phyloP scores from a whole-genome alignment of 495 filamentous ascomycete species.

The Penicillium atrosanguineum region DNA sequence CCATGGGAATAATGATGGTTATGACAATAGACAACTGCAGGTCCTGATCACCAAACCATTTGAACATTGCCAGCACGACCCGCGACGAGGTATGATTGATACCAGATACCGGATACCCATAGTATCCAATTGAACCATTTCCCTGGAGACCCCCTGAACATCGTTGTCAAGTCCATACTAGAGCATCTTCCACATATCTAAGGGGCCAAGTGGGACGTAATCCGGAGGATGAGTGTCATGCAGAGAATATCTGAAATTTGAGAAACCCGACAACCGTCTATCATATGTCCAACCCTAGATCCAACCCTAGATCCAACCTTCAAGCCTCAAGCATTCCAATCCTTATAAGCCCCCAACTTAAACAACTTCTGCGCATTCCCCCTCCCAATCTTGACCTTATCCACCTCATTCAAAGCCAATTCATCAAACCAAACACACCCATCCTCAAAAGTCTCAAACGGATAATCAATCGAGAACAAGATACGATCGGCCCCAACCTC shows the following conservation, averaged over 20 bases:
- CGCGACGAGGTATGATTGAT: too few species aligned
- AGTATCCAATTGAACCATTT: too few species aligned
- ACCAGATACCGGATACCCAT: too few species aligned
- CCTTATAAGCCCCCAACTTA: constrained; percentile 42
- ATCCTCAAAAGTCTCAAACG: constrained; percentile 52
- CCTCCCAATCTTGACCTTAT: constrained; percentile 50
- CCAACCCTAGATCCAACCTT: neutral
- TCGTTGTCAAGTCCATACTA: too few species aligned
- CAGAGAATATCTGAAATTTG: neutral
- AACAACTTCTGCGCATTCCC: constrained; percentile 56
- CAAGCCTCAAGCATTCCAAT: constrained; percentile 30
- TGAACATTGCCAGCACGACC: too few species aligned
- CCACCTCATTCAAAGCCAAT: constrained; percentile 39
- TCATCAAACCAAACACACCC: constrained; percentile 55
- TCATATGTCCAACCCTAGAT: too few species aligned
- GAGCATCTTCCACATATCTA: too few species aligned
- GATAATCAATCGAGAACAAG: constrained; percentile 52
- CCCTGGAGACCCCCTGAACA: too few species aligned
- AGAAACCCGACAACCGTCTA: neutral
- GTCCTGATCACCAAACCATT: too few species aligned
- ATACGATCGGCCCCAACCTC: constrained; percentile 45
- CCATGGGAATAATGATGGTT: too few species aligned
- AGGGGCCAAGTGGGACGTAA: too few species aligned
- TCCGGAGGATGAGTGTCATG: neutral
- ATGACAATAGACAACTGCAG: too few species aligned